A percentile compares a stretch with the other conserved stretches of the same genome.
Conservation (phyloP, 192 early-diverging fungal genomes). For the Backusella macrospora region DNA sequence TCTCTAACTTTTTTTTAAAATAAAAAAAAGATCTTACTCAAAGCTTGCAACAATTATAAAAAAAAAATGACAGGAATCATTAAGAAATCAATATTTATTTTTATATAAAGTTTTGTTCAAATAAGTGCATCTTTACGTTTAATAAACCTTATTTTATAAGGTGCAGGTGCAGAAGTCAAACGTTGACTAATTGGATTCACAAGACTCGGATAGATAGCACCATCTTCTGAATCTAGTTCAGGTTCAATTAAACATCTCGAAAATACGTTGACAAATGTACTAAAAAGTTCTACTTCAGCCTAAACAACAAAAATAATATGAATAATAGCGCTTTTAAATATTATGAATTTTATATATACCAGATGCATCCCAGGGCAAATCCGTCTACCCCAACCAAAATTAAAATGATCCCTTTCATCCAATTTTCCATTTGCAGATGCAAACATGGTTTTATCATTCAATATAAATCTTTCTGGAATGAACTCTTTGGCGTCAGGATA, state of each 20-base stretch:
- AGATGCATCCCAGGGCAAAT: background rate
- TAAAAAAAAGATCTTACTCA: too few species aligned
- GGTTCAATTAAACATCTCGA: background rate
- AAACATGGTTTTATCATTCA: background rate
- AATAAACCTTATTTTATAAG: background rate
- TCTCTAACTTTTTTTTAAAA: too few species aligned
- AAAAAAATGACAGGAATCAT: too few species aligned
- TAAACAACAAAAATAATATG: background rate
- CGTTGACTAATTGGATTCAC: background rate
- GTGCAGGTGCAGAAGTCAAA: background rate
- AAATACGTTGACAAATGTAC: background rate
- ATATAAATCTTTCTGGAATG: conserved; percentile 13
- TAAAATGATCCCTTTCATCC: conserved; percentile 3
- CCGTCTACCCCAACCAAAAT: conserved; percentile 18
- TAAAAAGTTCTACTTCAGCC: background rate
- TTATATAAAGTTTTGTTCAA: background rate
- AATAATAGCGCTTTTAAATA: background rate
- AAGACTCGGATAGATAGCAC: background rate
- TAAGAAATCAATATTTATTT: too few species aligned
- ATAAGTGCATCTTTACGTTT: background rate
- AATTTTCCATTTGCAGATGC: conserved; percentile 6
- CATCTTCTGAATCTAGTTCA: background rate
- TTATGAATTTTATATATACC: background rate
- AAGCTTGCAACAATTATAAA: too few species aligned
- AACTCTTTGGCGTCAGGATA: background rate